A percentile compares a stretch with the other conserved stretches of the same genome.
phyloP scores from a whole-genome alignment of 73 alveolate genomes.

The Blepharisma stoltei region DNA sequence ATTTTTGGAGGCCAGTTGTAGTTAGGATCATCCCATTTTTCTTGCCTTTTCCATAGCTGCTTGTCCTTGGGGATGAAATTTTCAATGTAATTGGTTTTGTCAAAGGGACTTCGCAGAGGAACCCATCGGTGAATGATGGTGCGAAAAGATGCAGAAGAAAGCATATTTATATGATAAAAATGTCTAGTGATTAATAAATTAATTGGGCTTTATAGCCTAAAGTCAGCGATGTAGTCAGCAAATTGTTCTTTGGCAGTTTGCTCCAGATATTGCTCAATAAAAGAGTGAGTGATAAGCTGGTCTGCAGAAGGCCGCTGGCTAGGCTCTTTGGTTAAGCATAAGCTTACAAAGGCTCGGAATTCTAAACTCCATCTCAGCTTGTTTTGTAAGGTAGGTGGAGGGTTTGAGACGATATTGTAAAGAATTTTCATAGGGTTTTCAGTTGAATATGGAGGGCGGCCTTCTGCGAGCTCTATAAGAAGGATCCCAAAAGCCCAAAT shows the following conservation, averaged over 20 bases:
- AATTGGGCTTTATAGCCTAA: too few relatives aligned
- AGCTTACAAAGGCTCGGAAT: slow-evolving; percentile 39
- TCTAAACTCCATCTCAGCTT: slow-evolving; percentile 34
- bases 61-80: slow-evolving; percentile 8
- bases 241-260: slow-evolving; percentile 28
- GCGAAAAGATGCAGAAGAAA: not conserved
- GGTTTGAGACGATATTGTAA: slow-evolving; percentile 44
- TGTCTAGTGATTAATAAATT: too few relatives aligned
- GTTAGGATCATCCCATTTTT: slow-evolving; percentile 29
- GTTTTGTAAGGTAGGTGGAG: slow-evolving; percentile 36
- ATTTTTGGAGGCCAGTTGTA: slow-evolving; percentile 34
- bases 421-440: slow-evolving; percentile 46
- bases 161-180: not conserved
- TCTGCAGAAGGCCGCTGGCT: slow-evolving; percentile 37
- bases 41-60: slow-evolving; percentile 9
- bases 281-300: slow-evolving; percentile 31
- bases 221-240: not conserved
- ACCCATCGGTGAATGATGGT: slow-evolving; percentile 21
- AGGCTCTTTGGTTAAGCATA: slow-evolving; percentile 38
- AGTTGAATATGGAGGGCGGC: slow-evolving; percentile 56
- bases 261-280: slow-evolving; percentile 33
- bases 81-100: slow-evolving; percentile 27
- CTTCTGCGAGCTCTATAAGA: slow-evolving; percentile 56
- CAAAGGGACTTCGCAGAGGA: slow-evolving; percentile 22
- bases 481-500: slow-evolving; percentile 64